Evolutionary conservation across 176 grass and related monocot genomes (phyloP), one percentile per base, ranked within the genome.

Genomic region (Bonia amplexicaulis): DNA sequence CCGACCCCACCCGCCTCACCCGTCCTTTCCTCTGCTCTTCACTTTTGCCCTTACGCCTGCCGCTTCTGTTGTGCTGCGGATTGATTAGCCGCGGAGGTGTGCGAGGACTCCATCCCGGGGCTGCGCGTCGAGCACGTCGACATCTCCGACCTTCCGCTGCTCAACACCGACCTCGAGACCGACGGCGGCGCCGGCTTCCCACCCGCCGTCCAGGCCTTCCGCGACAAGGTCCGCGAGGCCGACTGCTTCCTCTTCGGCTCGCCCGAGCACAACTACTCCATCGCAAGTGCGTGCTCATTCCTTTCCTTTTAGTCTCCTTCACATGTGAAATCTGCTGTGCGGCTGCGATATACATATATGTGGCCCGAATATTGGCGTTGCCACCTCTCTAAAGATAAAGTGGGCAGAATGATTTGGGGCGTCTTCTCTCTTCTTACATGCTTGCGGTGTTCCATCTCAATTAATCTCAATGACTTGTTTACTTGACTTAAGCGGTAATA

Each of bases 151-250:
- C 88, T 97, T 25, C 95, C 95, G 47, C 47, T 97, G 33, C 35
- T 97, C 81, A 97, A 97, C 88, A 91, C 84, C 68, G 92, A 97
- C 82, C 95, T 97, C 80, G 92, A 94, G 86, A 90, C 68, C 29
- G 61, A 87, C 27, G 81, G 90, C 14, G 89, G 82, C 39, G 37
- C 31, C 19, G 80, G 62, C 0, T 95, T 77, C 82, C 93, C 95
- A 17, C 83, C 90, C 69, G 72, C 87, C 57, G 92, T 94, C 52
- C 86, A 97, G 88, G 86, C 84, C 74, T 94, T 97, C 88, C 88
- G 95, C 53, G 73, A 79, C 19, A 92, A 84, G 27, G 83, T 97
- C 80, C 37, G 29, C 57, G 22, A 22, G 66, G 92, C 92, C 14
- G 92, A 97, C 82, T 81, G 87, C 86, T 80, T 94, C 84, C 90